Base-by-base conservation (phyloP, 768 basidiomycete genomes). In the Kwoniella shandongensis region DNA sequence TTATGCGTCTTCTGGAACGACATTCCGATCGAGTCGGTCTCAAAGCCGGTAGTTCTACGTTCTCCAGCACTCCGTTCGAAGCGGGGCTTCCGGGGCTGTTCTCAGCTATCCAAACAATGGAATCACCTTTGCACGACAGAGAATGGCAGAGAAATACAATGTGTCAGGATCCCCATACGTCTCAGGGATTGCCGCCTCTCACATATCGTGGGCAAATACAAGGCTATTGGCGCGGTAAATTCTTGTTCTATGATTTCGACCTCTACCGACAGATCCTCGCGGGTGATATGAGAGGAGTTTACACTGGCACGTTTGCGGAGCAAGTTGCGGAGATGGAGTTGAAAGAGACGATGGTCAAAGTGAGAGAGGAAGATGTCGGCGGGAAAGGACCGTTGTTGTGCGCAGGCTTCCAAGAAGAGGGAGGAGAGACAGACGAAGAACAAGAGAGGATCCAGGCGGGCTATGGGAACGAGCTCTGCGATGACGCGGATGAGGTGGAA, bases 201-300 rank as follows among this genome's bases (percentile, higher is more conserved):
- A 48, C 66, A 12, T 73, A 67, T 45, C 53, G 59, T 1, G 66
- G 65, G 13, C 44, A 63, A 22, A 26, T 76, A 12, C 45, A 67
- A 47, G 74, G 74, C 2, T 59, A 59, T 40, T 76, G 74, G 74
- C 51, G 63, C 27, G 74, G 71, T 8, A 68, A 69, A 44, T 72
- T 67, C 55, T 53, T 76, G 30, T 73, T 70, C 30, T 69, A 70
- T 54, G 68, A 73, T 46, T 69, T 69, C 45, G 69, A 69, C 13
- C 59, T 65, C 18, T 76, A 76, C 40, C 65, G 64, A 29, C 54
- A 65, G 39, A 62, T 76, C 26, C 40, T 71, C 15, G 61, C 61
- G 12, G 72, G 70, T 4, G 57, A 73, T 47, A 63, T 76, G 52
- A 51, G 69, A 8, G 64, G 52, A 20, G 57, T 76, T 13, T 76